Evolutionary conservation across 2,329 filamentous ascomycete species (phyloP).

Genomic region (Uncinocarpus reesii): DNA sequence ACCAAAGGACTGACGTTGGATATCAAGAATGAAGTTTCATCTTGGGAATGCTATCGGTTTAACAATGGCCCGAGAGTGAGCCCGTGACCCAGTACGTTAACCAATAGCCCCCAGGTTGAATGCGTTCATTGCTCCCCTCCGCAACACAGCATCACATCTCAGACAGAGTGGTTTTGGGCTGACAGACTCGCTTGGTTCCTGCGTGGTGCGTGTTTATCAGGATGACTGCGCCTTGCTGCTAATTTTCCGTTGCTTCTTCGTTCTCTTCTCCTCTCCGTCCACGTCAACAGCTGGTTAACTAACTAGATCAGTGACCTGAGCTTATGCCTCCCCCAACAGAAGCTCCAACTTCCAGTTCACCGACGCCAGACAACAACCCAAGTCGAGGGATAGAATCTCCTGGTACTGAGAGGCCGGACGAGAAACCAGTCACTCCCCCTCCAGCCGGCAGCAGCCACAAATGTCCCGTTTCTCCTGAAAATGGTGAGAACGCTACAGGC

Average conservation of each 20-base stretch:
- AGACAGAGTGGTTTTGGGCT: neutral
- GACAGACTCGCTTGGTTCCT: neutral
- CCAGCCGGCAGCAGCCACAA: neutral
- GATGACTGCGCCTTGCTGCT: neutral
- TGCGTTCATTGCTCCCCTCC: neutral
- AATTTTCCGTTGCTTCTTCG: neutral
- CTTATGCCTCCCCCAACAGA: constrained; percentile 5
- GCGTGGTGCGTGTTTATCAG: neutral
- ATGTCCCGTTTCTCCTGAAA: constrained; percentile 1
- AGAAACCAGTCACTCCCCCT: neutral
- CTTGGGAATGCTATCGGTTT: too few species aligned
- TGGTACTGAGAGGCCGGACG: neutral
- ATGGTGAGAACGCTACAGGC: constrained; percentile 5
- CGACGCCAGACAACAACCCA: neutral
- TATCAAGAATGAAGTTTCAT: too few species aligned
- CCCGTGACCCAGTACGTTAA: too few species aligned
- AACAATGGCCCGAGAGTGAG: constrained; percentile 6
- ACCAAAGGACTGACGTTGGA: too few species aligned
- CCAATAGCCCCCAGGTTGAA: too few species aligned
- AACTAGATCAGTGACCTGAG: too few species aligned
- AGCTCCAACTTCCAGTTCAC: neutral
- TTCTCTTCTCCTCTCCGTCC: neutral
- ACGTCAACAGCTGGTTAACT: too few species aligned
- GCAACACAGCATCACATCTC: neutral
- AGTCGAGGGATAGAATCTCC: neutral